These are phyloP conservation scores for Mrakia hoshinonis DNA, from an alignment of 768 basidiomycete species.

Conservation along the genomic window DNA sequence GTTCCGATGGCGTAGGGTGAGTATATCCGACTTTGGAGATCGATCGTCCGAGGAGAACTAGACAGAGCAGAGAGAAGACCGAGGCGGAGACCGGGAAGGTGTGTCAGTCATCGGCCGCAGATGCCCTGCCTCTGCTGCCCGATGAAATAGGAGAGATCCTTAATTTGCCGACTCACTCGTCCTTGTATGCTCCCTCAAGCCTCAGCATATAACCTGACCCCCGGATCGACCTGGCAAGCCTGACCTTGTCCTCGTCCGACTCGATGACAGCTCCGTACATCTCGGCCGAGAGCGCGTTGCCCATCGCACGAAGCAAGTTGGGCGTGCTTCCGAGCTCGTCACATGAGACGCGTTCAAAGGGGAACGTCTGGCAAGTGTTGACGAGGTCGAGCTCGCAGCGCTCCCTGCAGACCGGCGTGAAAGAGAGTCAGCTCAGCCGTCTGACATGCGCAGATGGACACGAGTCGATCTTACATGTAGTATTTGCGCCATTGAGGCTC, in stretches of 20 bases:
- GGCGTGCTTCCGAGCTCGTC: constrained; percentile 7
- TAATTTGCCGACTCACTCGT: constrained; percentile 9
- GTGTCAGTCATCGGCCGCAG: too few species aligned
- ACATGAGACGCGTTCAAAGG: not conserved
- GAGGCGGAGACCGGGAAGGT: not conserved
- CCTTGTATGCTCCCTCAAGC: not conserved
- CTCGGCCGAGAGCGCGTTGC: not conserved
- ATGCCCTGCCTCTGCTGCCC: too few species aligned
- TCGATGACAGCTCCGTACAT: not conserved
- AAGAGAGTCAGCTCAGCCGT: not conserved
- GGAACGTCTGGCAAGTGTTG: not conserved
- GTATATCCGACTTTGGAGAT: constrained; percentile 2
- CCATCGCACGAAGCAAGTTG: not conserved
- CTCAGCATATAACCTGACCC: not conserved
- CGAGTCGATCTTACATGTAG: not conserved
- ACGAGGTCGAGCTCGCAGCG: not conserved
- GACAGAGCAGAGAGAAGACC: too few species aligned
- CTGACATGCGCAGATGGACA: not conserved
- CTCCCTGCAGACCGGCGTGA: not conserved
- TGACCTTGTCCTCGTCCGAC: not conserved
- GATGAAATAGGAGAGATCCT: too few species aligned
- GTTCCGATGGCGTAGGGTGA: not conserved
- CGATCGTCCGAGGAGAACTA: not conserved
- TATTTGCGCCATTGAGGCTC: constrained; percentile 1
- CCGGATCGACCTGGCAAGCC: not conserved